These are phyloP conservation scores for Cornus suecica DNA, from an alignment of 148 eudicot species.

Conservation along the genomic window DNA sequence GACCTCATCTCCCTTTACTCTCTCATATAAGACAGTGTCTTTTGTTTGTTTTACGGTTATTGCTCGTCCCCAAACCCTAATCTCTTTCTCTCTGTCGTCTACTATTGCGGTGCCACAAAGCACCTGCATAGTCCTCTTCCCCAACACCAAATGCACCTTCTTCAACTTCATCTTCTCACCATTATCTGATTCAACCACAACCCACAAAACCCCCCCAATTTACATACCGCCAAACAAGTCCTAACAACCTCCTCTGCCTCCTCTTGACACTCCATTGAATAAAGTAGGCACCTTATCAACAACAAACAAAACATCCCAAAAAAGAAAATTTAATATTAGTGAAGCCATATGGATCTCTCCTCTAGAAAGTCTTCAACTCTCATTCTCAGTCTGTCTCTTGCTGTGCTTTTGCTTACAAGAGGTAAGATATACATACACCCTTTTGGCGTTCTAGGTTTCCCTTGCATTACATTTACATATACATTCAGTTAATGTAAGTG, in stretches of 20 bases:
- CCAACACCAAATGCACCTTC: not conserved
- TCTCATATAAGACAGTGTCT: too few relatives aligned
- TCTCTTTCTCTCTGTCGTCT: not conserved
- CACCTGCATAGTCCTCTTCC: not conserved
- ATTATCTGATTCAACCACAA: not conserved
- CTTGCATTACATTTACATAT: not conserved
- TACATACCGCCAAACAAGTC: not conserved
- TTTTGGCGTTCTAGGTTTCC: not conserved
- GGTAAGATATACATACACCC: constrained; percentile 8
- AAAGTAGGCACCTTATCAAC: not conserved
- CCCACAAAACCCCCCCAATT: not conserved
- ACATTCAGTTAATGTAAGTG: too few relatives aligned
- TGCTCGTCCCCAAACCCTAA: not conserved
- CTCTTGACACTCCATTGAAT: not conserved
- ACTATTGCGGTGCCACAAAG: not conserved
- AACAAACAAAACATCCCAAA: not conserved
- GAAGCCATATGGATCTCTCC: constrained; percentile 23
- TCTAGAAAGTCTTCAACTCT: constrained; percentile 1
- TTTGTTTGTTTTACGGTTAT: too few relatives aligned
- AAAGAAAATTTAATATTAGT: not conserved
- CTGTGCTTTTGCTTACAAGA: constrained; percentile 21
- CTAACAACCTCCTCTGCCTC: not conserved
- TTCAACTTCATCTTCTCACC: not conserved
- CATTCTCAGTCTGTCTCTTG: constrained; percentile 19
- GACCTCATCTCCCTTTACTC: too few relatives aligned